A percentile compares a stretch with the other conserved stretches of the same genome.
phyloP scores from a whole-genome alignment of 1,284 basidiomycete species.

The Ustilago bromivora region DNA sequence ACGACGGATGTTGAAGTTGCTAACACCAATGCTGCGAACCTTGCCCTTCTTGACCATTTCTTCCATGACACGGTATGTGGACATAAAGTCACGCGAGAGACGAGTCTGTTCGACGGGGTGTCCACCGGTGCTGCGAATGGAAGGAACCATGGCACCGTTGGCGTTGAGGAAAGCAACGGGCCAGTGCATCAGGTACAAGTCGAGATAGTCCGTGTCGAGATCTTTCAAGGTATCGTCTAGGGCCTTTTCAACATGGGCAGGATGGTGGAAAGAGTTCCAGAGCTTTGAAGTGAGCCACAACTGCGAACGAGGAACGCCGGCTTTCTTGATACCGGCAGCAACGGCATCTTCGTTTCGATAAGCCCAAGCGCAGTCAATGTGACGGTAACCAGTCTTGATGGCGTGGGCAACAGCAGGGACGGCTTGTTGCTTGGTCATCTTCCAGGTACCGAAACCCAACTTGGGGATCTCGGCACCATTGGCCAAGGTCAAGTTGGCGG shows the following conservation, averaged over 20 bases:
- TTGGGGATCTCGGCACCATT: slow-evolving; percentile 63
- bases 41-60: slow-evolving; percentile 66
- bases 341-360: slow-evolving; percentile 84
- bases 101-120: slow-evolving; percentile 79
- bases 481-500: slow-evolving; percentile 56
- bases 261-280: slow-evolving; percentile 79
- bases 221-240: slow-evolving; percentile 79
- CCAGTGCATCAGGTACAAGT: slow-evolving; percentile 87
- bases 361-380: slow-evolving; percentile 60
- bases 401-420: slow-evolving; percentile 71
- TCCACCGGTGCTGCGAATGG: slow-evolving; percentile 55
- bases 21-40: slow-evolving; percentile 75
- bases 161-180: slow-evolving; percentile 63
- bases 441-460: slow-evolving; percentile 63
- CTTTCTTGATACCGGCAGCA: slow-evolving; percentile 80
- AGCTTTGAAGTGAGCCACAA: slow-evolving; percentile 88
- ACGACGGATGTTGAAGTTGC: slow-evolving; percentile 66
- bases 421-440: slow-evolving; percentile 71
- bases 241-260: slow-evolving; percentile 71
- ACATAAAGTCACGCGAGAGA: slow-evolving; percentile 56
- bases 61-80: slow-evolving; percentile 63
- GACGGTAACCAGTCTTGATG: slow-evolving; percentile 61
- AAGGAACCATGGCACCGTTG: slow-evolving; percentile 53
- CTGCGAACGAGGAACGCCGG: slow-evolving; percentile 80
- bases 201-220: slow-evolving; percentile 81